Evolutionary conservation across 805 yeast genomes (phyloP).

Genomic region (Pichia occidentalis): DNA sequence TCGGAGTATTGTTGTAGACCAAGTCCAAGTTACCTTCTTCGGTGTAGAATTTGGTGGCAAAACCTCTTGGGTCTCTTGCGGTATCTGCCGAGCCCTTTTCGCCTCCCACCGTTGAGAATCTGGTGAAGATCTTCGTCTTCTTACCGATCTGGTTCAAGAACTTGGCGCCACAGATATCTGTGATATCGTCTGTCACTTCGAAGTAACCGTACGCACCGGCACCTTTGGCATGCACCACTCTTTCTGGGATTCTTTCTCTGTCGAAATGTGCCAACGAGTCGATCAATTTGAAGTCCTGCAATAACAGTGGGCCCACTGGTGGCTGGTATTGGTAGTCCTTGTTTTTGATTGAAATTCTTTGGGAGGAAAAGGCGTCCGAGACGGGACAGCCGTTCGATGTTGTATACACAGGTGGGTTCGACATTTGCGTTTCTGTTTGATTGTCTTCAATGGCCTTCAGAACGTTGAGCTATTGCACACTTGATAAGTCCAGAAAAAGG

Average conservation of each 20-base stretch:
- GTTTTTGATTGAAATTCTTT: conserved; percentile 56
- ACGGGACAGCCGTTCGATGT: conserved; percentile 75
- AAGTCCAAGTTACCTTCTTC: conserved; percentile 80
- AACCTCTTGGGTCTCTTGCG: conserved; percentile 85
- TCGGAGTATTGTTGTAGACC: conserved; percentile 82
- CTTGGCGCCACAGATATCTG: conserved; percentile 63
- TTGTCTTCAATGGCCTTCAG: no score
- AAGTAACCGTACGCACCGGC: conserved; percentile 86
- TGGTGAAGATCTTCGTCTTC: conserved; percentile 62
- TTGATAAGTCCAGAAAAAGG: no score
- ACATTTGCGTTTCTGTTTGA: no score
- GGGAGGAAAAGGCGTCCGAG: conserved; percentile 69
- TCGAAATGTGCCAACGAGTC: conserved; percentile 84
- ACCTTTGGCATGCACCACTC: conserved; percentile 92
- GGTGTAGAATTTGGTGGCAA: conserved; percentile 72
- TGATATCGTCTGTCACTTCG: conserved; percentile 80
- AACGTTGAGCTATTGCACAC: no score
- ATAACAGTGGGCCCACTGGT: conserved; percentile 60
- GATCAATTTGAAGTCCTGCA: conserved; percentile 76
- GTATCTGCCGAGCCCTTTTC: conserved; percentile 77
- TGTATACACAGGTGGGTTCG: conserved; percentile 52
- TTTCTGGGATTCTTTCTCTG: conserved; percentile 84
- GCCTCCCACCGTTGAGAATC: conserved; percentile 88
- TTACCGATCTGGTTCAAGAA: conserved; percentile 73
- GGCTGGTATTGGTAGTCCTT: conserved; percentile 25